Evolutionary conservation across 257 asterid genomes (phyloP), one percentile per base, ranked within the genome.

Genomic region (Penstemon eatonii): DNA sequence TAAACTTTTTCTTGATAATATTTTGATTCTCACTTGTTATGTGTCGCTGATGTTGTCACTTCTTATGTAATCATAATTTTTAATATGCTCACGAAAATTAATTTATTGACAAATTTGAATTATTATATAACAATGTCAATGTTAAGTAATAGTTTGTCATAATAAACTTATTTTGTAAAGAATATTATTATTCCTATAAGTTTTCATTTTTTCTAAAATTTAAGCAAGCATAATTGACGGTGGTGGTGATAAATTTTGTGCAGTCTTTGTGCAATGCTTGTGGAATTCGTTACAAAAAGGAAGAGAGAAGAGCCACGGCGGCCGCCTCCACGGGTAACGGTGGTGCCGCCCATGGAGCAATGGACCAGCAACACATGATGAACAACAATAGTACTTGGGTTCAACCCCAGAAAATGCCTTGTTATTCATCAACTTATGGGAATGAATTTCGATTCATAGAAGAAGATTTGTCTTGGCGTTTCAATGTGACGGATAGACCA

Each of bases 231-330:
- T n/a, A 19, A 46, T 33, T 66, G 60, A 73, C 58, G 41, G 11
- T 19, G 54, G 8, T 40, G 51, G 11, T 10, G 56, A 13, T 41
- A 59, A 4, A 41, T 42, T 49, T 18, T n/a, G 4, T 66, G 85
- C 93, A 94, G 99, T 94, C 99, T 3, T 78, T 94, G 2, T 94
- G 99, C 86, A 94, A 94, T 74, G 97, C 99, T 12, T 94, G 99
- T 65, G 99, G 99, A 41, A 94, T 91, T 52, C 88, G 99, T 38
- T 91, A 75, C 90, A 94, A 91, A 87, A 94, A 94, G 73, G 99
- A 94, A 70, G 96, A 94, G 72, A 86, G 96, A 71, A 83, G 99
- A 67, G 99, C 97, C 8, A 71, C 87, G 43, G 96, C 96, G 3
- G 97, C 96, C 11, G 85, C 89, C 2, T 85, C 95, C 65, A 57